These are phyloP conservation scores for Cylindrodendrum hubeiense DNA, from an alignment of 2,329 filamentous ascomycete genomes.

Conservation along the genomic window DNA sequence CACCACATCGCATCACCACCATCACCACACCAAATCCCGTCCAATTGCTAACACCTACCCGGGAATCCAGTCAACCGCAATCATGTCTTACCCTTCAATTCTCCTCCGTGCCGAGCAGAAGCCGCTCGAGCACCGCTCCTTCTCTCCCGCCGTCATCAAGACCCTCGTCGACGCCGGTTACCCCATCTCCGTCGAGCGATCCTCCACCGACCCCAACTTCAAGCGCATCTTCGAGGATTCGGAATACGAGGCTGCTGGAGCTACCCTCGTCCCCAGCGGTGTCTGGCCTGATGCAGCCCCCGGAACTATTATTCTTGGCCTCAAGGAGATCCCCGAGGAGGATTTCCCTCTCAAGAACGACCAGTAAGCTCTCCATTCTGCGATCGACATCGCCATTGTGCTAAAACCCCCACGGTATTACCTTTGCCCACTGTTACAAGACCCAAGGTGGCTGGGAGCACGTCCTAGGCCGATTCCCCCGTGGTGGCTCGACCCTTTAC, in stretches of 20 bases:
- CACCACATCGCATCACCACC: neutral
- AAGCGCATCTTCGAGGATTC: constrained; percentile 74
- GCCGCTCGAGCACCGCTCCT: constrained; percentile 56
- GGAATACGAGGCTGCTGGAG: constrained; percentile 74
- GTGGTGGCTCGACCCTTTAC: constrained; percentile 71
- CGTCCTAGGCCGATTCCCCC: constrained; percentile 82
- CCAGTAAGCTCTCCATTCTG: constrained; percentile 30
- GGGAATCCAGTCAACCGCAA: constrained; percentile 17
- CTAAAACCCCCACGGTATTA: constrained; percentile 56
- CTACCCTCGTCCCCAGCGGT: constrained; percentile 73
- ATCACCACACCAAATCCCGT: neutral
- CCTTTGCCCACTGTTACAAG: constrained; percentile 83
- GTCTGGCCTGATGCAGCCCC: constrained; percentile 76
- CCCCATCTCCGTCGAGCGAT: constrained; percentile 74
- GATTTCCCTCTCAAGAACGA: constrained; percentile 60
- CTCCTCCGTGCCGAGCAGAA: constrained; percentile 72
- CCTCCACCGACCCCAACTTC: constrained; percentile 58
- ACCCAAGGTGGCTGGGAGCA: constrained; percentile 82
- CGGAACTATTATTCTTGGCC: constrained; percentile 78
- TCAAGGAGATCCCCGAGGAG: constrained; percentile 85
- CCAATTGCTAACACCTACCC: constrained; percentile 18
- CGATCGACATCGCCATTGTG: neutral
- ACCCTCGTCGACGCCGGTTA: constrained; percentile 76
- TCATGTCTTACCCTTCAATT: constrained; percentile 51
- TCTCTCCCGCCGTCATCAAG: constrained; percentile 60